phyloP scores from a whole-genome alignment of 345 rosid genomes.

The Salix arbutifolia region DNA sequence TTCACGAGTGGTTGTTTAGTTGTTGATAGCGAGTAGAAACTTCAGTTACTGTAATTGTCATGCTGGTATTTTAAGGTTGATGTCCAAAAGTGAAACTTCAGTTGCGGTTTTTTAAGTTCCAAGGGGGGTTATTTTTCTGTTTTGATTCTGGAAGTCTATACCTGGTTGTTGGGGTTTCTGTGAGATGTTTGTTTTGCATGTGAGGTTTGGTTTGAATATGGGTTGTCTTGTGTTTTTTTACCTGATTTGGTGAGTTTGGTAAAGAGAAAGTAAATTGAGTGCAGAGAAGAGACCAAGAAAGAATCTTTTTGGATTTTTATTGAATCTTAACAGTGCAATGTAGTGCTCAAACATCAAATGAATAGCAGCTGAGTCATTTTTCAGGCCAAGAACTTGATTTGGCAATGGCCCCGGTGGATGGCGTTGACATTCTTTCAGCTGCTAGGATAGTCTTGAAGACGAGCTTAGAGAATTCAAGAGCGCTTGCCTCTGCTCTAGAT shows the following conservation, averaged over 20 bases:
- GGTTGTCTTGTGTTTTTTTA: constrained; percentile 15
- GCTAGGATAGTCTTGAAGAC: constrained; percentile 44
- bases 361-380: not conserved
- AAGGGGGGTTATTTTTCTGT: not conserved
- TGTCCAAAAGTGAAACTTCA: not conserved
- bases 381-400: not conserved
- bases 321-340: not conserved
- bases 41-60: not conserved
- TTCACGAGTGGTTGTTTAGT: not conserved
- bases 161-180: constrained; percentile 28
- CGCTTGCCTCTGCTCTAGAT: constrained; percentile 37
- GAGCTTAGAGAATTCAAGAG: constrained; percentile 57
- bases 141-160: not conserved
- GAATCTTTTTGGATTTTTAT: not conserved
- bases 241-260: constrained; percentile 43
- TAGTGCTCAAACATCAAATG: not conserved
- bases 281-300: constrained; percentile 5
- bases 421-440: constrained; percentile 38
- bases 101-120: not conserved
- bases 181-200: constrained; percentile 42
- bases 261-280: constrained; percentile 26
- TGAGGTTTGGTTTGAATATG: constrained; percentile 64
- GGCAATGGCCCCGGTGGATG: constrained; percentile 36
- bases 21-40: not conserved
- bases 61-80: not conserved